Evolutionary conservation across 108 stramenopile genomes (phyloP), one percentile per base, ranked within the genome.

Genomic region (Ochromonas danica): DNA sequence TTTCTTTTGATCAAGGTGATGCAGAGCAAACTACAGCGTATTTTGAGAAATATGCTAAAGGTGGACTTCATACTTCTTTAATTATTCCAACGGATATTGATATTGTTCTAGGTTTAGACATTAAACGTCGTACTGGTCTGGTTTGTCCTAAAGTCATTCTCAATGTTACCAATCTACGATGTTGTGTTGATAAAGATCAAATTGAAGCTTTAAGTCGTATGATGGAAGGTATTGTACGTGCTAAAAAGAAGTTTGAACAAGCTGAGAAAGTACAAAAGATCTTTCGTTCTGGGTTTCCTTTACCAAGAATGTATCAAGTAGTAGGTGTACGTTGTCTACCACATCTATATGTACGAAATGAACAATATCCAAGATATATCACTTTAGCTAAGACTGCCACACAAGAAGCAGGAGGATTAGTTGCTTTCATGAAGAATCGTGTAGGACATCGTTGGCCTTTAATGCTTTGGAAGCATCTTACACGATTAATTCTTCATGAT

Each of bases 401-500:
- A 35, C 17, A 67, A 36, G 22, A 51, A 14, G 14, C 45, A 51
- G 45, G 45, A 51, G 22, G 22, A 14, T 51, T 51, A 51, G 63
- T 67, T 25, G 63, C 63, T 28, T 67, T 67, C 31, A 67, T 67
- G 63, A 67, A 67, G 25, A 25, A 67, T 22, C 17, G 63, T 10
- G 63, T 67, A 6, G 63, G 63, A 6, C 3, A 36, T 25, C 17
- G 35, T 14, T 67, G 63, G 63, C 3, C 27, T 14, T 3, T 67
- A 31, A 67, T 67, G 63, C 27, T 67, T 28, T 67, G 63, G 63
- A 67, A 67, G 63, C 35, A 35, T 67, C 10, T 36, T 3, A 67
- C 25, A 35, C 17, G 63, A 28, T 67, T 36, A 36, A 25, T 67
- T 28, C 6, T 67, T 3, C 17, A 67, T 36, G 63, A 67, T 36